Percentiles rank a stretch among this genome's conserved stretches.
phyloP scores from a whole-genome alignment of 306 rosid species.

The Cercis canadensis region DNA sequence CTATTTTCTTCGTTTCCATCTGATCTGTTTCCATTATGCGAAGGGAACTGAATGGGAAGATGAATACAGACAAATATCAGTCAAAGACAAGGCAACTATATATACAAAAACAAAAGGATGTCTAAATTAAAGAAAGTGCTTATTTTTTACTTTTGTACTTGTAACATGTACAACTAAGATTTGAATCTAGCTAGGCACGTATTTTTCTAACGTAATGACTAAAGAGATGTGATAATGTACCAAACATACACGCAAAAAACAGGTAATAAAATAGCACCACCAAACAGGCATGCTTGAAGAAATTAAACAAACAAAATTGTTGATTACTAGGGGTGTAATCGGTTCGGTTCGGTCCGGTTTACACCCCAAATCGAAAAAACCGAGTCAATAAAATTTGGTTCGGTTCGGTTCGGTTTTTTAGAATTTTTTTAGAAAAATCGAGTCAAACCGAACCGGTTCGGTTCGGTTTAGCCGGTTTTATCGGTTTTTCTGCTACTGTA shows the following conservation, averaged over 20 bases:
- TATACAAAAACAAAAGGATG: background rate
- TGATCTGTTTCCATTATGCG: too few species aligned
- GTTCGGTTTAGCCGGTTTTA: too few species aligned
- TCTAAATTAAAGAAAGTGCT: background rate
- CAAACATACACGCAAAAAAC: constrained; percentile 14
- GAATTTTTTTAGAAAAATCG: too few species aligned
- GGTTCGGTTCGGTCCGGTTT: too few species aligned
- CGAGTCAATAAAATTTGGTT: too few species aligned
- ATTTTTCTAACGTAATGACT: constrained; percentile 4
- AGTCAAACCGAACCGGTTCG: too few species aligned
- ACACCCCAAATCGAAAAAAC: too few species aligned
- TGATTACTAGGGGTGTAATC: too few species aligned
- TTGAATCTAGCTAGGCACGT: background rate
- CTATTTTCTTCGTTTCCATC: too few species aligned
- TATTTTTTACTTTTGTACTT: constrained; percentile 17
- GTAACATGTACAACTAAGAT: constrained; percentile 12
- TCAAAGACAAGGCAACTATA: constrained; percentile 21
- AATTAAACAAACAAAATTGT: background rate
- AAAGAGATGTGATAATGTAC: constrained; percentile 15
- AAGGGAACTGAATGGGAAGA: too few species aligned
- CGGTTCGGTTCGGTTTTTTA: too few species aligned
- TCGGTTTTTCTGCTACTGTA: too few species aligned
- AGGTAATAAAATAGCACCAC: background rate
- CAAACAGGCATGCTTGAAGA: constrained; percentile 12
- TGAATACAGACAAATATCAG: constrained; percentile 31